Percentiles rank a stretch among this genome's conserved stretches.
phyloP scores from a whole-genome alignment of 352 stramenopile genomes.

The Phytophthora pseudosyringae region DNA sequence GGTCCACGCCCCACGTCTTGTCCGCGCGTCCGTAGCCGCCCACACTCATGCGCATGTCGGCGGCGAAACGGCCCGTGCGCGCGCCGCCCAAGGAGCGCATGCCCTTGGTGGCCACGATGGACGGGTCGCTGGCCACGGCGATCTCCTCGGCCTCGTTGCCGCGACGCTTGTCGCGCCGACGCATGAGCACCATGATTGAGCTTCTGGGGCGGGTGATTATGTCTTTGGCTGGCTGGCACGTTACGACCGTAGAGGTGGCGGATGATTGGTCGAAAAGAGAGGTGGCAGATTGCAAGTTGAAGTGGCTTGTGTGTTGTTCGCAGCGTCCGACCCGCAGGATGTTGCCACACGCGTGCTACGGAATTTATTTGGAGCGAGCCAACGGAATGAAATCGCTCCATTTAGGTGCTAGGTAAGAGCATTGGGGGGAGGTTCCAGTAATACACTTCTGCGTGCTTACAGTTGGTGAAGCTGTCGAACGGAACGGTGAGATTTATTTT shows the following conservation, averaged over 20 bases:
- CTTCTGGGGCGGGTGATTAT: background rate
- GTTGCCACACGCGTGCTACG: too few species aligned
- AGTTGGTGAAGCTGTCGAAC: too few species aligned
- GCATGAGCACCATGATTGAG: conserved; percentile 72
- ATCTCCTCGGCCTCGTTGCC: conserved; percentile 71
- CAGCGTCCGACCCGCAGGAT: too few species aligned
- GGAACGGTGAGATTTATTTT: too few species aligned
- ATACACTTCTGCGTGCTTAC: too few species aligned
- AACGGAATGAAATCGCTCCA: too few species aligned
- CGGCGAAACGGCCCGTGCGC: conserved; percentile 71
- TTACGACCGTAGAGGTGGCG: background rate
- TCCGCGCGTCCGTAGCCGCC: conserved; percentile 80
- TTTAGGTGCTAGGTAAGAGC: too few species aligned
- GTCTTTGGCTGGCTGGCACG: conserved; percentile 20
- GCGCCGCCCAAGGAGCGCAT: conserved; percentile 59
- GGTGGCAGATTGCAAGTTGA: background rate
- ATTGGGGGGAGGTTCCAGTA: too few species aligned
- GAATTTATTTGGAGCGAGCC: too few species aligned
- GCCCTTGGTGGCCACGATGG: conserved; percentile 72
- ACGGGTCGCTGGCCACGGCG: conserved; percentile 64
- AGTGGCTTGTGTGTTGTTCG: background rate
- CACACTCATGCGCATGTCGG: conserved; percentile 78
- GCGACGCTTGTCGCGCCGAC: conserved; percentile 70
- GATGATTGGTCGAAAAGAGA: conserved; percentile 15
- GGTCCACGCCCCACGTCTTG: conserved; percentile 80